Base-by-base conservation (phyloP, 2,329 filamentous ascomycete species). In the Colletotrichum sp. region DNA sequence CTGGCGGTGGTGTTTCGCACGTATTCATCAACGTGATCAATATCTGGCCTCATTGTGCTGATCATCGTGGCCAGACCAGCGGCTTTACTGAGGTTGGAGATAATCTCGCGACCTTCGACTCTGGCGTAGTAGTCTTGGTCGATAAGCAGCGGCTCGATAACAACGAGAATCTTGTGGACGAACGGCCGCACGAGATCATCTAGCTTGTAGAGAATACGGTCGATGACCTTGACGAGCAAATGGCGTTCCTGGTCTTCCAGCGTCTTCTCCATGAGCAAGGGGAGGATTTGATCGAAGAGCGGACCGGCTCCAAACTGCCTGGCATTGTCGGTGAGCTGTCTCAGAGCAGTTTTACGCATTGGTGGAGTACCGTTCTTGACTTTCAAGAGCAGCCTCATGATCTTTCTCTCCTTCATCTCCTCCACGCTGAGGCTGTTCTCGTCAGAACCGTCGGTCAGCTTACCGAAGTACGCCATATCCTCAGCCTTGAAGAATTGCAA, bases 91-190 rank as follows among this genome's bases (percentile, higher is more conserved):
- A 99, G 91, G 82, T 99, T 99, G 69, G 96, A 98, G 79, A 99
- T 99, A 79, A 99, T 99, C 83, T 99, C 97, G 78, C 97, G 95
- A 84, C 97, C 97, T 84, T 99, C 97, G 7, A 99, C 97, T 82
- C 97, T 93, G 55, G 97, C 97, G 83, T 99, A 99, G 86, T 99
- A 99, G 85, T 99, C 97, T 86, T 99, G 97, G 81, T 99, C 97
- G 80, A 99, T 99, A 77, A 99, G 93, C 64, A 99, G 88, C n/a
- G 97, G 97, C 84, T 99, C 97, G 79, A 99, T 99, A 81, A 99
- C 97, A 67, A 99, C 97, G 72, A 99, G 86, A 76, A 99, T 99
- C 87, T 98, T 98, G 87, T 99, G 97, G 18, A 98, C 96, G 77
- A 96, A 99, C 27, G 97, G 97, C 54, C 97, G 92, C 68, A 99